These are phyloP conservation scores for Helicostylum pulchrum DNA, from an alignment of 192 early-diverging fungal genomes.

Conservation along the genomic window DNA sequence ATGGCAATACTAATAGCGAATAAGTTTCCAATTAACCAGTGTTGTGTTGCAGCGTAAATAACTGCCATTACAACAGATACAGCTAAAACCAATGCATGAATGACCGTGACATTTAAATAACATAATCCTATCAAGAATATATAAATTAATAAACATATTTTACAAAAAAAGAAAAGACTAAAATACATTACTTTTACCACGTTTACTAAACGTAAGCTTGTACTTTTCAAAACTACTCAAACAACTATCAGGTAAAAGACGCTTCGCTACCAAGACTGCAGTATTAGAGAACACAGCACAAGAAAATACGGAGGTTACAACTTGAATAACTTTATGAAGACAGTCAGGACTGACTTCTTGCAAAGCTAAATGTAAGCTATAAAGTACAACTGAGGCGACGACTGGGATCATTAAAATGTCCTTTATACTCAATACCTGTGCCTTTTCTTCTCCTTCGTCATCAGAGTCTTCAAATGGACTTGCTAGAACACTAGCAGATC, in stretches of 20 bases:
- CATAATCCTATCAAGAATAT: slow-evolving; percentile 44
- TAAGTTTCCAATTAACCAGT: slow-evolving; percentile 89
- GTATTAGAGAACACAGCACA: slow-evolving; percentile 89
- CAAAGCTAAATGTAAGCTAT: slow-evolving; percentile 60
- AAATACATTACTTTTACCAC: slow-evolving; percentile 54
- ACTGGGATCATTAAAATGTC: slow-evolving; percentile 94
- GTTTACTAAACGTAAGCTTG: slow-evolving; percentile 62
- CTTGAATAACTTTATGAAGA: no score
- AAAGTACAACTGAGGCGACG: slow-evolving; percentile 79
- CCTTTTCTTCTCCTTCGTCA: slow-evolving; percentile 63
- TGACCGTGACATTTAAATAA: slow-evolving; percentile 52
- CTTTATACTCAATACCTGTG: slow-evolving; percentile 73
- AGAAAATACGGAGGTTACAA: no score
- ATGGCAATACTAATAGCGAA: slow-evolving; percentile 83
- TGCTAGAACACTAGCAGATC: slow-evolving; percentile 33
- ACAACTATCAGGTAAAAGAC: slow-evolving; percentile 33
- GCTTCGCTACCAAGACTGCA: slow-evolving; percentile 31
- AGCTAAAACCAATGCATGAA: slow-evolving; percentile 62
- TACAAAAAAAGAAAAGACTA: not conserved
- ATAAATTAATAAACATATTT: not conserved
- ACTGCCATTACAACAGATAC: slow-evolving; percentile 58
- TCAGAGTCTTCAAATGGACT: slow-evolving; percentile 40
- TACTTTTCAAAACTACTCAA: slow-evolving; percentile 63
- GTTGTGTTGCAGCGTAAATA: slow-evolving; percentile 77
- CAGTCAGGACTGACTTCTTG: no score